Percentiles rank a stretch among this genome's conserved stretches.
Evolutionary conservation across 495 filamentous ascomycete species (phyloP).

Genomic region (Penicillium robsamsonii): DNA sequence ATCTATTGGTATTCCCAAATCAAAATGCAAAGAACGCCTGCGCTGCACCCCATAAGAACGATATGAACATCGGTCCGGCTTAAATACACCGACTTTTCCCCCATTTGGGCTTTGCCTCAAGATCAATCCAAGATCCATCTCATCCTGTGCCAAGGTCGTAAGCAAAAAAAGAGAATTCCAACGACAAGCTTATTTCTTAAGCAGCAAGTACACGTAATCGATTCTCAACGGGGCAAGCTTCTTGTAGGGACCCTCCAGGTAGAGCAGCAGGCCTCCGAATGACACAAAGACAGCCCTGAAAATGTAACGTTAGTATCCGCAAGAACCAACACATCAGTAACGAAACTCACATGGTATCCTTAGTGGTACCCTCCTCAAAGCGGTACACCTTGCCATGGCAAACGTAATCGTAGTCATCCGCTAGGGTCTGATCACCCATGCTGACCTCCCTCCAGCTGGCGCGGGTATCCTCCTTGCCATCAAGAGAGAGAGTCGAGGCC

Average conservation of each 20-base stretch:
- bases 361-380: slow-evolving; percentile 81
- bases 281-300: slow-evolving; percentile 87
- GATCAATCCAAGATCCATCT: slow-evolving; percentile 3
- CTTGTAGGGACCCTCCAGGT: slow-evolving; percentile 91
- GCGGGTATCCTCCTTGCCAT: slow-evolving; percentile 67
- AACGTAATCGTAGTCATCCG: slow-evolving; percentile 95
- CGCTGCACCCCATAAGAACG: slow-evolving; percentile 31
- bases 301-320: background rate
- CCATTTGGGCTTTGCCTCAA: background rate
- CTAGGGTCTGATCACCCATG: slow-evolving; percentile 72
- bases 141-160: slow-evolving; percentile 8
- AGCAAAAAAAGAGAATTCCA: slow-evolving; percentile 11
- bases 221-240: slow-evolving; percentile 86
- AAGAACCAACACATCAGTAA: background rate
- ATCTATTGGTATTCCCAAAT: slow-evolving; percentile 31
- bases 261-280: slow-evolving; percentile 87
- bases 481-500: slow-evolving; percentile 78
- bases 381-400: slow-evolving; percentile 97
- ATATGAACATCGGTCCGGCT: slow-evolving; percentile 22
- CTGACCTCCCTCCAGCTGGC: slow-evolving; percentile 76
- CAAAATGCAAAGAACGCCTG: slow-evolving; percentile 33
- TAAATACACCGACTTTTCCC: slow-evolving; percentile 21
- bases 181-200: slow-evolving; percentile 69
- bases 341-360: slow-evolving; percentile 74
- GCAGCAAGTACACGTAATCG: slow-evolving; percentile 88